Conservation (phyloP, 1,284 basidiomycete species). For the Boletellus deceptivus region DNA sequence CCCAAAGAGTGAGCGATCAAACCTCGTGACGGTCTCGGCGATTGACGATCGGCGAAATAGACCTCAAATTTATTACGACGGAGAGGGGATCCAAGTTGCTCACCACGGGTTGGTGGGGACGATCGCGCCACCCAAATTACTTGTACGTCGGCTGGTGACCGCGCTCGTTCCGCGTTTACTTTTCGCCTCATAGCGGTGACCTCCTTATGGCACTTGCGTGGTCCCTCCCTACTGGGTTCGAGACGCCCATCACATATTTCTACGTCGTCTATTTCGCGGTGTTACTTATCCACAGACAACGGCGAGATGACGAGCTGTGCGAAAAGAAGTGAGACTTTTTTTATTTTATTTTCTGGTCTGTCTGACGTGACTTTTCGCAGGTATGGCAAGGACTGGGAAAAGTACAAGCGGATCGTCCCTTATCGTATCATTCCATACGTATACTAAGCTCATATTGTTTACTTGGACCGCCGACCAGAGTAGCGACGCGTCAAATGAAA, state of each 20-base stretch:
- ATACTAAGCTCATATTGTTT: constrained; percentile 43
- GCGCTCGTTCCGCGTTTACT: neutral
- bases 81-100: constrained; percentile 87
- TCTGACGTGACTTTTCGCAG: constrained; percentile 31
- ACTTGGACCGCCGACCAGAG: neutral
- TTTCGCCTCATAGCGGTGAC: constrained; percentile 60
- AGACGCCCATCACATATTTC: constrained; percentile 94
- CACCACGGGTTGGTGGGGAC: constrained; percentile 97
- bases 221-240: constrained; percentile 92
- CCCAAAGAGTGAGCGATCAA: constrained; percentile 68
- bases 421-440: constrained; percentile 89
- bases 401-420: constrained; percentile 81
- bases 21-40: neutral
- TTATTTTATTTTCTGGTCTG: neutral
- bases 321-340: constrained; percentile 65
- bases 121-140: constrained; percentile 92
- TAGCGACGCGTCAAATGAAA: neutral
- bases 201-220: constrained; percentile 89
- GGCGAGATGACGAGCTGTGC: constrained; percentile 91
- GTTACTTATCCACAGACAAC: constrained; percentile 88
- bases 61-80: constrained; percentile 83
- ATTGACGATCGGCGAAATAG: constrained; percentile 35
- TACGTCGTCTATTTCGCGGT: constrained; percentile 90
- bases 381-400: constrained; percentile 88
- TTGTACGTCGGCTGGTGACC: constrained; percentile 48